phyloP scores from a whole-genome alignment of 164 flowering plant species.

The Piper betle region DNA sequence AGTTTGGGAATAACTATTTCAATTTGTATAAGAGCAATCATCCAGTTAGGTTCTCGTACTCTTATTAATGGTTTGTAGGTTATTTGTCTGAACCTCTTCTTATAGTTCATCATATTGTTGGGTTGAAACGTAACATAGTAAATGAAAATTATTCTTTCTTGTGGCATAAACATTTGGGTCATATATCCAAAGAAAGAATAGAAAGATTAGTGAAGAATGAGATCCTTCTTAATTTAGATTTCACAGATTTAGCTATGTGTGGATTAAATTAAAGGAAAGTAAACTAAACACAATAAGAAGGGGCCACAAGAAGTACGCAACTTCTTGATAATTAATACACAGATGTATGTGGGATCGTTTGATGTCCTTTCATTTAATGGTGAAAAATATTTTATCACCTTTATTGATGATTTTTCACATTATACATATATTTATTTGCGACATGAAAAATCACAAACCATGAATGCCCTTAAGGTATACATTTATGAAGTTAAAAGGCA shows the following conservation, averaged over 20 bases:
- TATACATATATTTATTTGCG: too few relatives aligned
- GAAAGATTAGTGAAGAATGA: constrained; percentile 7
- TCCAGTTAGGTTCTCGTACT: constrained; percentile 10
- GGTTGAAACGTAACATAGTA: constrained; percentile 1
- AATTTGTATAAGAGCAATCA: constrained; percentile 6
- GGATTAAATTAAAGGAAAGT: constrained; percentile 12
- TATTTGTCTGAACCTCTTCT: background rate
- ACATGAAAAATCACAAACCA: too few relatives aligned
- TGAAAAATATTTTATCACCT: background rate
- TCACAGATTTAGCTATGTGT: constrained; percentile 7
- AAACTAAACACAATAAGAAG: constrained; percentile 2
- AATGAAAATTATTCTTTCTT: constrained; percentile 8
- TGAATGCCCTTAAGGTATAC: background rate
- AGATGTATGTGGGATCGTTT: background rate
- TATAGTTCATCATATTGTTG: constrained; percentile 9
- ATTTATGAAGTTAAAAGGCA: background rate
- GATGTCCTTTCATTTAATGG: background rate
- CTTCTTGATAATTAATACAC: background rate
- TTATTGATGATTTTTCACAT: too few relatives aligned
- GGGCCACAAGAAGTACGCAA: background rate
- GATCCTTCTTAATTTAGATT: constrained; percentile 7
- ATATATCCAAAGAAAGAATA: constrained; percentile 11
- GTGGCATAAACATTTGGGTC: constrained; percentile 13
- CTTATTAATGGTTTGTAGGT: constrained; percentile 11
- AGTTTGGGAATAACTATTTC: background rate